phyloP scores from a whole-genome alignment of 169 alveolate genomes.

The Ichthyophthirius multifiliis region DNA sequence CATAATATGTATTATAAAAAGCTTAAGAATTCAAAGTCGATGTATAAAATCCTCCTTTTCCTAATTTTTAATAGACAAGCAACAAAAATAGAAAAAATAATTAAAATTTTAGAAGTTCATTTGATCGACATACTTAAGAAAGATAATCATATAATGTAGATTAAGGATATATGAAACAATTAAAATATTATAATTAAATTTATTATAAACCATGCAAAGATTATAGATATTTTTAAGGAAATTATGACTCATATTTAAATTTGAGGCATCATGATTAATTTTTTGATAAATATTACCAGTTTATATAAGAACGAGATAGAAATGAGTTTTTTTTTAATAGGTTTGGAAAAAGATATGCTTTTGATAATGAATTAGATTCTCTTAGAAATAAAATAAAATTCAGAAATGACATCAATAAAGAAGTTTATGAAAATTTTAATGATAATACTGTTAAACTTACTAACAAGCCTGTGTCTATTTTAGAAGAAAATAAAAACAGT shows the following conservation, averaged over 20 bases:
- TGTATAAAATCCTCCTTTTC: not conserved
- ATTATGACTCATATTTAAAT: too few species aligned
- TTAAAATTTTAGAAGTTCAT: not conserved
- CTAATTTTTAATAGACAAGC: not conserved
- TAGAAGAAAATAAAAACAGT: too few species aligned
- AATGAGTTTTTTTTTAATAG: not conserved
- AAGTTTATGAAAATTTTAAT: too few species aligned
- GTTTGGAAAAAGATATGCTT: slow-evolving; percentile 19
- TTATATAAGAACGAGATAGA: not conserved
- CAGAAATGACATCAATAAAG: too few species aligned
- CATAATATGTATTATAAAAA: not conserved
- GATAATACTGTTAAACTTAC: too few species aligned
- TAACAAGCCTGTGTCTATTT: too few species aligned
- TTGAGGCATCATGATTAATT: slow-evolving; percentile 5
- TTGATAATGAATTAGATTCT: too few species aligned
- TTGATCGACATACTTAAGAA: not conserved
- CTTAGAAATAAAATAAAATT: too few species aligned
- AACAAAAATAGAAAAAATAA: not conserved
- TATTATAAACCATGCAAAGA: slow-evolving; percentile 8
- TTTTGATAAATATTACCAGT: slow-evolving; percentile 1
- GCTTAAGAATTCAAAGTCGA: slow-evolving; percentile 7
- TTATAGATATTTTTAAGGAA: not conserved
- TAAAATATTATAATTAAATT: not conserved
- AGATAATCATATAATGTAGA: not conserved
- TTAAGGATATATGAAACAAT: slow-evolving; percentile 2